Evolutionary conservation across 257 asterid species (phyloP), one percentile per base, ranked within the genome.

Genomic region (Paulownia fortunei): DNA sequence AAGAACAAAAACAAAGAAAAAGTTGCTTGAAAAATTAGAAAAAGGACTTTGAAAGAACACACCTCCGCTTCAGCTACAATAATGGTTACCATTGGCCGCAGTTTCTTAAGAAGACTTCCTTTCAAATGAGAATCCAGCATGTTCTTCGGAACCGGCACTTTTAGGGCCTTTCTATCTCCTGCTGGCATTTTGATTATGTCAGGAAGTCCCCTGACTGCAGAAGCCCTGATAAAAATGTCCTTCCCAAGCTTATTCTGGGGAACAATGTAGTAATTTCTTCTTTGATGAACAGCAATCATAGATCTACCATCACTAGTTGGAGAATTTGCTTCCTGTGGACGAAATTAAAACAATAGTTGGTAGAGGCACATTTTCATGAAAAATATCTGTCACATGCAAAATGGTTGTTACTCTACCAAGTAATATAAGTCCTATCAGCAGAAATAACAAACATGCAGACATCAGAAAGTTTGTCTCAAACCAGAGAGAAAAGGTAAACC

Each of bases 21-120:
- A 7, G 23, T 10, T 26, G 18, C 21, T 37, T 15, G 64, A 37
- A 49, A 55, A 39, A 51, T 49, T 34, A 62, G 52, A 72, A 11
- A 5, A 36, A 76, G 19, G 70, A 54, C 39, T 72, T 39, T 63
- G 52, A 59, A 64, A 75, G 74, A 71, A 84, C 90, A 27, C 47
- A 95, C 99, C 99, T 95, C 97, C 7, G 97, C 99, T 73, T 90
- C 97, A 39, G 92, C 93, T 65, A 93, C 85, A 76, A 91, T 85
- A 52, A 95, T 62, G 19, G 97, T 88, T 58, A 90, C 82, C 97
- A 95, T 87, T 78, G 75, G 52, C 80, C 88, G 86, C 70, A 32
- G 83, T 82, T 87, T 86, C 84, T 77, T 83, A 72, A 75, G 87
- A 69, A 82, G 79, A 82, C 78, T 83, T 84, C 96, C 94, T 85